phyloP scores from a whole-genome alignment of 768 basidiomycete species.

The Rhizopogon salebrosus region DNA sequence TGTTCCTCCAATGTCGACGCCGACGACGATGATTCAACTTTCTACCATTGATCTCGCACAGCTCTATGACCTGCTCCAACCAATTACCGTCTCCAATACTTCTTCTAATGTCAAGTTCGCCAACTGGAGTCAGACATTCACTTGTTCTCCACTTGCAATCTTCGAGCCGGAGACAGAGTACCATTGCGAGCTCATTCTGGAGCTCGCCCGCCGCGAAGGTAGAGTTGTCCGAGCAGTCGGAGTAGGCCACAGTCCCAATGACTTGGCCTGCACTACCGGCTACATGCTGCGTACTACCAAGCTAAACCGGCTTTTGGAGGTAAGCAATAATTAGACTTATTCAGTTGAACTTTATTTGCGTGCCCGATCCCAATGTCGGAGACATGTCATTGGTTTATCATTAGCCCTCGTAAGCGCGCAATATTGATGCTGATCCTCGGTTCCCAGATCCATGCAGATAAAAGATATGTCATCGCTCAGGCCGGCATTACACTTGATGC shows the following conservation, averaged over 20 bases:
- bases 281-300: constrained; percentile 80
- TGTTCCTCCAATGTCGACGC: constrained; percentile 32
- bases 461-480: constrained; percentile 63
- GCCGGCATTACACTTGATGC: constrained; percentile 74
- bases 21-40: constrained; percentile 25
- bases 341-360: constrained; percentile 11
- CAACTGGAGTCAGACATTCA: constrained; percentile 87
- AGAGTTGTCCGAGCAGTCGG: constrained; percentile 78
- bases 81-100: constrained; percentile 44
- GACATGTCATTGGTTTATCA: background rate
- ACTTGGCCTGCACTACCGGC: constrained; percentile 85
- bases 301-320: constrained; percentile 71
- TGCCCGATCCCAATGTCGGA: background rate
- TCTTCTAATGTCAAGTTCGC: constrained; percentile 46
- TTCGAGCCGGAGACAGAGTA: constrained; percentile 70
- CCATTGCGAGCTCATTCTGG: constrained; percentile 72
- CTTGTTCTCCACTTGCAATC: constrained; percentile 59
- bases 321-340: constrained; percentile 35
- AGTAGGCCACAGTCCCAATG: constrained; percentile 89
- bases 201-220: constrained; percentile 71
- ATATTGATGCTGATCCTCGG: constrained; percentile 1
- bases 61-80: constrained; percentile 50
- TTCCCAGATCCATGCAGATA: constrained; percentile 63
- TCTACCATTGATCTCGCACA: constrained; percentile 37
- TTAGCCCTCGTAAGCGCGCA: constrained; percentile 2